Conservation (phyloP, 1,139 yeast species). For the Scheffersomyces segobiensis region DNA sequence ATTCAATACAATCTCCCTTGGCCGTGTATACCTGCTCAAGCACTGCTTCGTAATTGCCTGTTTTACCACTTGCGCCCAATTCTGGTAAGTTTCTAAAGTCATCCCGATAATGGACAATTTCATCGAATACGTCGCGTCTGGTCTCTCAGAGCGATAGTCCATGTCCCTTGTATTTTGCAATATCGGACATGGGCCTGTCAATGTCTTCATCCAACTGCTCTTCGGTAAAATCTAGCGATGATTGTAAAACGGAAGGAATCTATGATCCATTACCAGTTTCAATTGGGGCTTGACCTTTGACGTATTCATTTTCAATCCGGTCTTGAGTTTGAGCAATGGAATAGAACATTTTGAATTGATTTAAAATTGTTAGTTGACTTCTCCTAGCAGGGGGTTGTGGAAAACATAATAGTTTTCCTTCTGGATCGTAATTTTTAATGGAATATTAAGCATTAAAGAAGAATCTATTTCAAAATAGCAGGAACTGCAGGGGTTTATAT, state of each 20-base stretch:
- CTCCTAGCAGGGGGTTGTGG: too few species aligned
- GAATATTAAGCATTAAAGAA: too few species aligned
- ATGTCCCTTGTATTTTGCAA: background rate
- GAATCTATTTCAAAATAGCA: too few species aligned
- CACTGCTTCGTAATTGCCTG: background rate
- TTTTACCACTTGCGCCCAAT: background rate
- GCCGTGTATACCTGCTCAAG: background rate
- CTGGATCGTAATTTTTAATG: too few species aligned
- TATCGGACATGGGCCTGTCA: too few species aligned
- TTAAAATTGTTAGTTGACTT: too few species aligned
- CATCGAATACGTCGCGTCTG: background rate
- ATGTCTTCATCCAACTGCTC: background rate
- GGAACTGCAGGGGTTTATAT: too few species aligned
- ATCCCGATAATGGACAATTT: background rate
- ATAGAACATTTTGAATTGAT: too few species aligned
- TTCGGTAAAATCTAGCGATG: background rate
- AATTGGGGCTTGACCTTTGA: too few species aligned
- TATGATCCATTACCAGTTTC: background rate
- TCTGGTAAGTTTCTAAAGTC: background rate
- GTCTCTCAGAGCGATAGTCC: background rate
- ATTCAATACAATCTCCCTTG: background rate
- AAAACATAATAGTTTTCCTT: too few species aligned
- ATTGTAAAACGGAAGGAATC: background rate
- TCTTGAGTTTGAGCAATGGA: too few species aligned
- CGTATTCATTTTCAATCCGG: too few species aligned